These are phyloP conservation scores for Ophiocordyceps camponoti-floridani DNA, from an alignment of 2,329 filamentous ascomycete species.

Conservation along the genomic window DNA sequence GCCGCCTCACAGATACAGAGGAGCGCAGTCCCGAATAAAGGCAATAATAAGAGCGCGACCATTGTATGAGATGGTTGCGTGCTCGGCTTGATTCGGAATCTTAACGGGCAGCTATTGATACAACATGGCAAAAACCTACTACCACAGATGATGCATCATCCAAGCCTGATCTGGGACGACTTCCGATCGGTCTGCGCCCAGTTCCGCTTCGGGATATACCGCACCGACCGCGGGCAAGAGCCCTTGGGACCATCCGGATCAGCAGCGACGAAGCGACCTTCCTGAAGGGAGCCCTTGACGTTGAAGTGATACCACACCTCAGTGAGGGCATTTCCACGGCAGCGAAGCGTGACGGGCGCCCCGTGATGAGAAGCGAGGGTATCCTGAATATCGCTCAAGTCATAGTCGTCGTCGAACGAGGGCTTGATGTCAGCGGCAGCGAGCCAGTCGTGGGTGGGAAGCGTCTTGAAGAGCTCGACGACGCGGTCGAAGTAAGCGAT, in stretches of 20 bases:
- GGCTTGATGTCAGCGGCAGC: slow-evolving; percentile 41
- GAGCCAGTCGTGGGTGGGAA: slow-evolving; percentile 50
- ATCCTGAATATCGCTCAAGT: slow-evolving; percentile 29
- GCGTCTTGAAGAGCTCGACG: slow-evolving; percentile 44
- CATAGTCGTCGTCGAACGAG: slow-evolving; percentile 9
- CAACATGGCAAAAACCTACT: neutral
- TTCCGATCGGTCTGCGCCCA: neutral
- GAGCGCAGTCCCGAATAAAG: no score
- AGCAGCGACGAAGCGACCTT: slow-evolving; percentile 39
- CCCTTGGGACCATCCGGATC: slow-evolving; percentile 37
- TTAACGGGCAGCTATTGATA: no score
- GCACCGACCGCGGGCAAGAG: slow-evolving; percentile 46
- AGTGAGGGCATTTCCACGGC: slow-evolving; percentile 26
- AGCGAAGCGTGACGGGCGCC: slow-evolving; percentile 38
- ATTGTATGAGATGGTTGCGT: neutral
- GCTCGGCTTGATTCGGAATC: no score
- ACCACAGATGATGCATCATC: neutral
- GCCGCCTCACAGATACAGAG: no score
- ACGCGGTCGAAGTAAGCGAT: slow-evolving; percentile 50
- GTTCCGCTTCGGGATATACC: slow-evolving; percentile 26
- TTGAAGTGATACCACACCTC: slow-evolving; percentile 50
- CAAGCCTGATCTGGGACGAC: neutral
- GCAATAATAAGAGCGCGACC: no score
- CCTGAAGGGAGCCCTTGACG: slow-evolving; percentile 35
- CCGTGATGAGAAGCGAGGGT: slow-evolving; percentile 35